Evolutionary conservation across 2,329 filamentous ascomycete genomes (phyloP).

Genomic region (Xylaria sp.): DNA sequence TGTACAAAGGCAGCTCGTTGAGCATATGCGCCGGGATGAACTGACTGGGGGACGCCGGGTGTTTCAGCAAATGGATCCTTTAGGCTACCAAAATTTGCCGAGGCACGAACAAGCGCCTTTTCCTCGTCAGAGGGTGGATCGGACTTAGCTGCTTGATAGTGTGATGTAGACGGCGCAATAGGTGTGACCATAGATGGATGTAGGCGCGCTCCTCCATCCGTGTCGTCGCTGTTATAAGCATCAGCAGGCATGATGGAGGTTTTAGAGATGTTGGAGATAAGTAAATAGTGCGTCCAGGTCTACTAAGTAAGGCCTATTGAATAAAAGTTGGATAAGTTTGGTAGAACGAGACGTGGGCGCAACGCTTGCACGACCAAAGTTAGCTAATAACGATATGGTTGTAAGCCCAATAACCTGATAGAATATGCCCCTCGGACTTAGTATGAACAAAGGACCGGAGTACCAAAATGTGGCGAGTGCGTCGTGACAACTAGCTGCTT

Average conservation of each 20-base stretch:
- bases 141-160: constrained; percentile 4
- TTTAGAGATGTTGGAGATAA: not conserved
- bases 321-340: not conserved
- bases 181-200: constrained; percentile 32
- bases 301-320: not conserved
- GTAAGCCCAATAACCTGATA: not conserved
- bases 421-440: not conserved
- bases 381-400: constrained; percentile 5
- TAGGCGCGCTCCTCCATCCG: constrained; percentile 40
- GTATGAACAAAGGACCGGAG: not conserved
- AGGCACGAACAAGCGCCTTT: constrained; percentile 42
- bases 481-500: not conserved
- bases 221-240: constrained; percentile 35
- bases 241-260: constrained; percentile 34
- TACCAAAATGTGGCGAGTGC: not conserved
- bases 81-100: constrained; percentile 35
- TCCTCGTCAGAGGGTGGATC: constrained; percentile 41
- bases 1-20: constrained; percentile 17
- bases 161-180: not conserved
- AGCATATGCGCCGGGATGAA: constrained; percentile 33
- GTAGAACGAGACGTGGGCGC: not conserved
- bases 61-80: constrained; percentile 37
- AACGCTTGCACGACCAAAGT: not conserved
- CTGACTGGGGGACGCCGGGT: constrained; percentile 35
- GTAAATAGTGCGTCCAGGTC: constrained; percentile 4